Conservation (phyloP, 2,329 filamentous ascomycete species). For the Colletotrichum brevisporum region DNA sequence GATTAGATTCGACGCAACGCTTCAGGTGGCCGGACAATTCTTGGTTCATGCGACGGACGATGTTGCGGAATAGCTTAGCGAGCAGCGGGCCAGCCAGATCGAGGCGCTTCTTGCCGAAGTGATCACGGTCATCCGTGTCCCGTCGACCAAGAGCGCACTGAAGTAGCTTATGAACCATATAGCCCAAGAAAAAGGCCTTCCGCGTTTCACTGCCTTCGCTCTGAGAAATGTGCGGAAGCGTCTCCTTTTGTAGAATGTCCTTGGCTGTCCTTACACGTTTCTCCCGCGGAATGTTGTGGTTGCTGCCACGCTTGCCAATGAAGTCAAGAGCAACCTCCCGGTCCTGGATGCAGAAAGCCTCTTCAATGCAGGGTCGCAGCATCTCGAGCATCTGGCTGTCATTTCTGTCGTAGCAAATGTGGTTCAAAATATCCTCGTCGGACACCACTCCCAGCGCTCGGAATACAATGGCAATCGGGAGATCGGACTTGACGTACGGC, state of each 20-base stretch:
- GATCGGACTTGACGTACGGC: conserved; percentile 93
- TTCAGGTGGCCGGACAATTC: conserved; percentile 94
- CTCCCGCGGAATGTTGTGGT: conserved; percentile 75
- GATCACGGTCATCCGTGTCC: conserved; percentile 97
- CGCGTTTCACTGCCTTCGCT: conserved; percentile 93
- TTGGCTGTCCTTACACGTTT: conserved; percentile 93
- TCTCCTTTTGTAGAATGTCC: conserved; percentile 97
- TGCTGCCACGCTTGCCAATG: conserved; percentile 90
- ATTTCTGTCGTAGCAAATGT: conserved; percentile 95
- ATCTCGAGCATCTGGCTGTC: conserved; percentile 99
- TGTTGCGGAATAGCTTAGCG: conserved; percentile 94
- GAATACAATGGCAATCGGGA: conserved; percentile 96
- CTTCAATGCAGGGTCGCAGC: conserved; percentile 96
- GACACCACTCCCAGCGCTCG: conserved; percentile 95
- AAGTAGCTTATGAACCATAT: conserved; percentile 97
- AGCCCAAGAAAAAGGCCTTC: conserved; percentile 98
- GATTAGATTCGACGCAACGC: conserved; percentile 89
- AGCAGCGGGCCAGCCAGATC: conserved; percentile 95
- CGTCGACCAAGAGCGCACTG: conserved; percentile 93
- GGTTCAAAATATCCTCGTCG: conserved; percentile 97
- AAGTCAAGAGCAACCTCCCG: conserved; percentile 94
- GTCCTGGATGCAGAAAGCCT: conserved; percentile 96
- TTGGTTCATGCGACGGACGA: conserved; percentile 91
- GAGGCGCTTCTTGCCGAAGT: conserved; percentile 98
- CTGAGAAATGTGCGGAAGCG: conserved; percentile 96